These are phyloP conservation scores for Pterocarpus macrocarpus DNA, from an alignment of 306 rosid genomes.

Conservation along the genomic window DNA sequence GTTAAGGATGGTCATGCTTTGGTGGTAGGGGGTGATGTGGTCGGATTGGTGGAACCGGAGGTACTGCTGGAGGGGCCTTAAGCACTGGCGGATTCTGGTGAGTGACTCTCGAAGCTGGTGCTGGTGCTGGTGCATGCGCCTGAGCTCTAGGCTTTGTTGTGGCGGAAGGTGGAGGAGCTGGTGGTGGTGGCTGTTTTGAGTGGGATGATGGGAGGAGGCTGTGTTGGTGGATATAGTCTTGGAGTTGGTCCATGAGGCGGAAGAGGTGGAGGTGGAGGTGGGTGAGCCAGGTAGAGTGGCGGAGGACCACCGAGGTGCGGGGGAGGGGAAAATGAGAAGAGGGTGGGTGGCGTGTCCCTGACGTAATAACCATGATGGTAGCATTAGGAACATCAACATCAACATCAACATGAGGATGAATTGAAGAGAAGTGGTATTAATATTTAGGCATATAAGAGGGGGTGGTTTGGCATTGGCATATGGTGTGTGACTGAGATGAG, in stretches of 20 bases:
- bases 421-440: background rate
- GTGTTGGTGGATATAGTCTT: slow-evolving; percentile 25
- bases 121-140: slow-evolving; percentile 38
- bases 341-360: background rate
- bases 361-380: background rate
- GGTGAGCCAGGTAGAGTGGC: slow-evolving; percentile 5
- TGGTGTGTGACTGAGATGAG: no score
- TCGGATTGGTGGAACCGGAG: slow-evolving; percentile 21
- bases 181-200: background rate
- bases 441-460: background rate
- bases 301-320: slow-evolving; percentile 21
- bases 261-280: slow-evolving; percentile 36
- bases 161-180: background rate
- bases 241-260: slow-evolving; percentile 32
- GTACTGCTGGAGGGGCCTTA: slow-evolving; percentile 35
- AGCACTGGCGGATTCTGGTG: slow-evolving; percentile 21
- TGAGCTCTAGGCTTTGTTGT: slow-evolving; percentile 1
- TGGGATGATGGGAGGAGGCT: slow-evolving; percentile 15
- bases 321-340: slow-evolving; percentile 24
- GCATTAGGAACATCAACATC: background rate
- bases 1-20: slow-evolving; percentile 26
- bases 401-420: no score
- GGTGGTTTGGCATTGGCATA: no score
- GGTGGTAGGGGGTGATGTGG: slow-evolving; percentile 12
- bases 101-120: slow-evolving; percentile 19